Evolutionary conservation across 306 rosid species (phyloP).

Genomic region (Alnus rubra): DNA sequence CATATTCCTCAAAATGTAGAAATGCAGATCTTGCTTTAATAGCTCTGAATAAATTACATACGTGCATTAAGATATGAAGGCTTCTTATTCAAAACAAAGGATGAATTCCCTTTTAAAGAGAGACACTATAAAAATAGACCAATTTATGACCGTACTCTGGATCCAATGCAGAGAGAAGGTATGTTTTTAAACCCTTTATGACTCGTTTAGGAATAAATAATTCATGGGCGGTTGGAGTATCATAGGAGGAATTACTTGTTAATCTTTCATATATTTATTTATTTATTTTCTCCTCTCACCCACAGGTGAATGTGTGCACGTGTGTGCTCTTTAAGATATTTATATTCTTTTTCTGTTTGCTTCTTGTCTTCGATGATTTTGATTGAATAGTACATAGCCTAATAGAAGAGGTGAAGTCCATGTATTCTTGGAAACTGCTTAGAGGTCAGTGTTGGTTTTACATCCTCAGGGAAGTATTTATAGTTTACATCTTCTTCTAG

Average conservation of each 20-base stretch:
- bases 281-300: background rate
- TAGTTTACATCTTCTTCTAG: slow-evolving; percentile 2
- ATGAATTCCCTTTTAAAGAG: too few species aligned
- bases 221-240: too few species aligned
- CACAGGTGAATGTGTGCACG: background rate
- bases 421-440: background rate
- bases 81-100: background rate
- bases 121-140: too few species aligned
- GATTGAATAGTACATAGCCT: background rate
- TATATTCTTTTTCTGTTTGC: background rate
- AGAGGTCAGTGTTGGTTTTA: background rate
- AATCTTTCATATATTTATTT: background rate
- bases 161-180: too few species aligned
- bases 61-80: background rate
- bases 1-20: background rate
- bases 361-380: background rate
- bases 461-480: background rate
- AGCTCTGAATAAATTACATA: background rate
- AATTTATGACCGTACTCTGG: too few species aligned
- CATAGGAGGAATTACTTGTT: background rate
- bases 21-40: background rate
- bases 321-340: background rate
- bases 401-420: background rate
- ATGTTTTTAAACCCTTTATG: too few species aligned
- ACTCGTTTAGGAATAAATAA: too few species aligned